These are phyloP conservation scores for Fusarium sp. DNA, from an alignment of 2,329 filamentous ascomycete species.

Conservation along the genomic window DNA sequence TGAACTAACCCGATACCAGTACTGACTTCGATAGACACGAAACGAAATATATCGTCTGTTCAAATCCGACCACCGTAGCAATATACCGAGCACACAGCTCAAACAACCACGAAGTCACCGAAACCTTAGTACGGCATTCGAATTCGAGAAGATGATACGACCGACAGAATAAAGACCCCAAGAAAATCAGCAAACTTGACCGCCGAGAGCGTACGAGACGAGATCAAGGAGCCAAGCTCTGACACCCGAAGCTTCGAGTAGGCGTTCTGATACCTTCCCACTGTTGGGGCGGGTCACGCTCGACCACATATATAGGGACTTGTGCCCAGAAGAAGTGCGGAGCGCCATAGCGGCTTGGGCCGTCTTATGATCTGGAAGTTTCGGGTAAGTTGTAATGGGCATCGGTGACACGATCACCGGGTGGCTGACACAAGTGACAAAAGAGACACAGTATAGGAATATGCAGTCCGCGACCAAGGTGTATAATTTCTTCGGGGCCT, in stretches of 20 bases:
- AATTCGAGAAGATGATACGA: constrained; percentile 57
- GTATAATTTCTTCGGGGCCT: constrained; percentile 69
- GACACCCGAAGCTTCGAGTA: constrained; percentile 41
- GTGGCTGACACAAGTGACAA: background rate
- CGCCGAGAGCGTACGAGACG: constrained; percentile 40
- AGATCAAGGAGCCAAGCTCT: background rate
- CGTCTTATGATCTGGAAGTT: constrained; percentile 50
- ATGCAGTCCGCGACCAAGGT: constrained; percentile 53
- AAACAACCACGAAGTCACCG: constrained; percentile 56
- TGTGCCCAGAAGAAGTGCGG: constrained; percentile 51
- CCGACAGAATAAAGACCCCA: constrained; percentile 56
- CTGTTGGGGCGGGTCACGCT: constrained; percentile 28
- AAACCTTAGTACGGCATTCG: constrained; percentile 55
- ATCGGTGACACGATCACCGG: background rate
- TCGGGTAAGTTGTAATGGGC: constrained; percentile 43
- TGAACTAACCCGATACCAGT: constrained; percentile 43
- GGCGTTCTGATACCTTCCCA: constrained; percentile 56
- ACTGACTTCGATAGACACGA: constrained; percentile 47
- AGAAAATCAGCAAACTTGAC: constrained; percentile 55
- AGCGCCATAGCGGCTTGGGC: constrained; percentile 54
- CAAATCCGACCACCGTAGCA: constrained; percentile 55
- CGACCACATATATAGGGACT: constrained; percentile 47
- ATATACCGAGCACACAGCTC: constrained; percentile 53
- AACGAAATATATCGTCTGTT: constrained; percentile 53
- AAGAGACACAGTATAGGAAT: constrained; percentile 41